Conservation (phyloP, 345 rosid species). For the Brassica rapa region DNA sequence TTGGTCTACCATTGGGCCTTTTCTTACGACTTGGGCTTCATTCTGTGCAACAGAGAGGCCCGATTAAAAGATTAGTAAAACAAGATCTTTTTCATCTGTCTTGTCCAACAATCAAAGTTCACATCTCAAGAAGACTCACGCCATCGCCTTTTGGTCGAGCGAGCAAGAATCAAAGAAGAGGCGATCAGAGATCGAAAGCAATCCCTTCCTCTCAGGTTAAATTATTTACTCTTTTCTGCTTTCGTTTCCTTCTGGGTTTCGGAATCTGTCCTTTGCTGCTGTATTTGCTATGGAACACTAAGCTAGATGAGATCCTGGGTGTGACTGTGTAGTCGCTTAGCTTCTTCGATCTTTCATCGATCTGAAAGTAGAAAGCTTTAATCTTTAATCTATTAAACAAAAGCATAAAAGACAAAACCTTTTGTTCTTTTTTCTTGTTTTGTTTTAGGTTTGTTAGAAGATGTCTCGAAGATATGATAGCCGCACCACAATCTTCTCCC, state of each 20-base stretch:
- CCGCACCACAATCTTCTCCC: constrained; percentile 97
- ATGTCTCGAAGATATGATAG: constrained; percentile 99
- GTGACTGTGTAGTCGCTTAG: neutral
- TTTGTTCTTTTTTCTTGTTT: neutral
- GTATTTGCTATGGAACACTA: constrained; percentile 14
- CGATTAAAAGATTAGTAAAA: neutral
- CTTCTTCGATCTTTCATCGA: neutral
- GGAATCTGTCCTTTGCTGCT: neutral
- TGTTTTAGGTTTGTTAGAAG: neutral
- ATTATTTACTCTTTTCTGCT: neutral
- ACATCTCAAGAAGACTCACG: neutral
- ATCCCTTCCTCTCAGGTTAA: constrained; percentile 18
- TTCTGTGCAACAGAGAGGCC: neutral
- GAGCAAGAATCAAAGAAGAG: constrained; percentile 20
- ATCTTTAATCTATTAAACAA: neutral
- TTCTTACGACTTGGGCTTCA: neutral
- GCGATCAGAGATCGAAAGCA: neutral
- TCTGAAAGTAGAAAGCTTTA: neutral
- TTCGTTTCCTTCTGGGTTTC: neutral
- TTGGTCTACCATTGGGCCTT: neutral
- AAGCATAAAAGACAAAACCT: neutral
- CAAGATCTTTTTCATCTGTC: constrained; percentile 1
- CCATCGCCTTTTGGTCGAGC: neutral
- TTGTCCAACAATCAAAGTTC: constrained; percentile 39
- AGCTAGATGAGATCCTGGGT: neutral